phyloP scores from a whole-genome alignment of 2,329 filamentous ascomycete genomes.

The Cryphonectria carpinicola region DNA sequence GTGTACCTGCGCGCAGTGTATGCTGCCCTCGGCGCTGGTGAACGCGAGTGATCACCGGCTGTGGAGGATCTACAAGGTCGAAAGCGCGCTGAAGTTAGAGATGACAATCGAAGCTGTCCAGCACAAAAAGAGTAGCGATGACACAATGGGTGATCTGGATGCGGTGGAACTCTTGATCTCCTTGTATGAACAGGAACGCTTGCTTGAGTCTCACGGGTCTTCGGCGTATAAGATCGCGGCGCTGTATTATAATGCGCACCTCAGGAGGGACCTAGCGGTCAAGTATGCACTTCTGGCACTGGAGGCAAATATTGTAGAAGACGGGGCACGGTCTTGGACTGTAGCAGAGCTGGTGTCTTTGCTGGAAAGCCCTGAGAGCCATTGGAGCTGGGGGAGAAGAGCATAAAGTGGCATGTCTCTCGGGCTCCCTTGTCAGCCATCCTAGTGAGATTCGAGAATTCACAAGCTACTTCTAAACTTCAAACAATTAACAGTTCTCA shows the following conservation, averaged over 20 bases:
- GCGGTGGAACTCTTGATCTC: slow-evolving; percentile 39
- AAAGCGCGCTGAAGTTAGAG: slow-evolving; percentile 31
- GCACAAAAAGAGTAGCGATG: not conserved
- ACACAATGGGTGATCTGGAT: slow-evolving; percentile 27
- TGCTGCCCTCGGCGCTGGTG: slow-evolving; percentile 30
- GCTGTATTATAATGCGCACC: slow-evolving; percentile 43
- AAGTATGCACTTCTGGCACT: slow-evolving; percentile 41
- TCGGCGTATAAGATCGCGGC: slow-evolving; percentile 45
- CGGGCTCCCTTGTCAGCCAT: not conserved
- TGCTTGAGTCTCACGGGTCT: slow-evolving; percentile 44
- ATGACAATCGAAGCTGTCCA: not conserved
- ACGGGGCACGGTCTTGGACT: slow-evolving; percentile 39
- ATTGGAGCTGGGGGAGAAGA: slow-evolving; percentile 24
- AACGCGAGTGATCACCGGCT: slow-evolving; percentile 39
- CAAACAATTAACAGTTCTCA: too few relatives aligned
- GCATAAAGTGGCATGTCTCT: not conserved
- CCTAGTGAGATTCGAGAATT: not conserved
- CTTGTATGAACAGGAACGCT: slow-evolving; percentile 41
- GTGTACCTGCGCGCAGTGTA: slow-evolving; percentile 44
- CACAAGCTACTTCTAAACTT: too few relatives aligned
- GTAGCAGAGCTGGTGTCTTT: slow-evolving; percentile 40
- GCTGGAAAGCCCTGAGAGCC: slow-evolving; percentile 34
- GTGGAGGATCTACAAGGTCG: slow-evolving; percentile 36
- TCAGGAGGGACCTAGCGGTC: slow-evolving; percentile 35
- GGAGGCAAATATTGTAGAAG: slow-evolving; percentile 41